Conservation (phyloP, 176 grass and related monocot genomes). For the Metroxylon sagu region DNA sequence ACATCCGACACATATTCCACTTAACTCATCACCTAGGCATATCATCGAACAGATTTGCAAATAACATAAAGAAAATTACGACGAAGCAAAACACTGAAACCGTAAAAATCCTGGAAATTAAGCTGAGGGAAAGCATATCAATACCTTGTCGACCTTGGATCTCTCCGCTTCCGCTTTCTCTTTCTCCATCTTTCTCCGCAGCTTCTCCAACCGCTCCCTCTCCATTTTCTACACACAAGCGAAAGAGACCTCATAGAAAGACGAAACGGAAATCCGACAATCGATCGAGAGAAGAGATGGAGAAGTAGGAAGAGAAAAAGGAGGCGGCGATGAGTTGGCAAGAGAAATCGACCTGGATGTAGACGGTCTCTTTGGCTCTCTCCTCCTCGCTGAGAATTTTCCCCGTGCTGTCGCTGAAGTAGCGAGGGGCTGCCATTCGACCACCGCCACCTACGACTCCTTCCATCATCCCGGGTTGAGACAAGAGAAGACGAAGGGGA, state of each 20-base stretch:
- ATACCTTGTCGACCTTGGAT: constrained; percentile 13
- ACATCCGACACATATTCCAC: no score
- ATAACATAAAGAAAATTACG: no score
- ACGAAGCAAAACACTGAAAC: no score
- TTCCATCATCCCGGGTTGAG: constrained; percentile 26
- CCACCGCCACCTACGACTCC: background rate
- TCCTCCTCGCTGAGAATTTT: constrained; percentile 83
- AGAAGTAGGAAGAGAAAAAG: background rate
- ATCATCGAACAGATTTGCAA: no score
- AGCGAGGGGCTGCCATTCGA: constrained; percentile 23
- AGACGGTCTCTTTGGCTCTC: constrained; percentile 69
- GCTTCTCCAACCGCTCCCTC: constrained; percentile 77
- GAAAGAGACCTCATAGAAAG: background rate
- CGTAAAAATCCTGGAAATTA: no score
- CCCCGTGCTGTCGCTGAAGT: constrained; percentile 57
- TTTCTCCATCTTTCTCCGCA: constrained; percentile 53
- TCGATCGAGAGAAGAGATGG: background rate
- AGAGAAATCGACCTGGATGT: constrained; percentile 50
- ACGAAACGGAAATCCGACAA: background rate
- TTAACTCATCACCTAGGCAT: no score
- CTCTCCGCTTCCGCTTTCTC: constrained; percentile 52
- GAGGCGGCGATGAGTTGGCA: background rate
- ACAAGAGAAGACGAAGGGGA: background rate
- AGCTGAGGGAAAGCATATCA: no score
- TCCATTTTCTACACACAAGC: constrained; percentile 69